A percentile compares a stretch with the other conserved stretches of the same genome.
Evolutionary conservation across 192 early-diverging fungal species (phyloP).

Genomic region (Coemansia sp.): DNA sequence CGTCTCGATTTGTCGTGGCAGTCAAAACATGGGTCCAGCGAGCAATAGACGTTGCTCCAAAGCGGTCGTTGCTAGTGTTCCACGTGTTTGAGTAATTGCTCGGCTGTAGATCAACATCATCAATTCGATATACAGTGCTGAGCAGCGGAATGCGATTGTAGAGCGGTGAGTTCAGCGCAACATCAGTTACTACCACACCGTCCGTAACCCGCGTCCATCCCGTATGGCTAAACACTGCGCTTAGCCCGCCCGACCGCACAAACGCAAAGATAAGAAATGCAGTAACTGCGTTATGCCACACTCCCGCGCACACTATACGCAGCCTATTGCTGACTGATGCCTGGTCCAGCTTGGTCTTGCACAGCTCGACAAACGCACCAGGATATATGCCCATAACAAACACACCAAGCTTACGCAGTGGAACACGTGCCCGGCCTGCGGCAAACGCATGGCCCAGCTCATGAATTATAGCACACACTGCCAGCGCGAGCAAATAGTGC

Average conservation of each 20-base stretch:
- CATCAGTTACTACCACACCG: constrained; percentile 32
- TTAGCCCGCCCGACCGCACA: constrained; percentile 25
- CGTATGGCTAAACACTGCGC: constrained; percentile 6
- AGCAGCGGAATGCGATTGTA: constrained; percentile 24
- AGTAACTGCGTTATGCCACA: constrained; percentile 48
- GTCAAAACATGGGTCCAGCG: constrained; percentile 37
- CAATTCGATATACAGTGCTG: constrained; percentile 27
- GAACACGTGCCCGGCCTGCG: constrained; percentile 14
- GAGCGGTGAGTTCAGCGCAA: constrained; percentile 27
- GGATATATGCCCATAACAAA: constrained; percentile 44
- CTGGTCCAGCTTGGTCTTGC: constrained; percentile 21
- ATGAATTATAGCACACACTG: constrained; percentile 24
- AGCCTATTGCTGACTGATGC: constrained; percentile 11
- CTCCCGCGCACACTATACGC: constrained; percentile 40
- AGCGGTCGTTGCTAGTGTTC: background rate
- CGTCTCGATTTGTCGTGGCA: constrained; percentile 22
- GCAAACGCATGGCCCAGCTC: constrained; percentile 49
- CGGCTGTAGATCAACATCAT: constrained; percentile 26
- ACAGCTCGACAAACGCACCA: constrained; percentile 44
- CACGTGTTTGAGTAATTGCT: background rate
- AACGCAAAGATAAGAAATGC: constrained; percentile 25
- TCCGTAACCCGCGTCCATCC: constrained; percentile 16
- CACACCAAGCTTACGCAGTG: constrained; percentile 22
- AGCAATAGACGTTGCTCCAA: constrained; percentile 18
- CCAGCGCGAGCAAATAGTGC: constrained; percentile 33